Evolutionary conservation across 2,329 filamentous ascomycete species (phyloP).

Genomic region (Colletotrichum orbiculare): DNA sequence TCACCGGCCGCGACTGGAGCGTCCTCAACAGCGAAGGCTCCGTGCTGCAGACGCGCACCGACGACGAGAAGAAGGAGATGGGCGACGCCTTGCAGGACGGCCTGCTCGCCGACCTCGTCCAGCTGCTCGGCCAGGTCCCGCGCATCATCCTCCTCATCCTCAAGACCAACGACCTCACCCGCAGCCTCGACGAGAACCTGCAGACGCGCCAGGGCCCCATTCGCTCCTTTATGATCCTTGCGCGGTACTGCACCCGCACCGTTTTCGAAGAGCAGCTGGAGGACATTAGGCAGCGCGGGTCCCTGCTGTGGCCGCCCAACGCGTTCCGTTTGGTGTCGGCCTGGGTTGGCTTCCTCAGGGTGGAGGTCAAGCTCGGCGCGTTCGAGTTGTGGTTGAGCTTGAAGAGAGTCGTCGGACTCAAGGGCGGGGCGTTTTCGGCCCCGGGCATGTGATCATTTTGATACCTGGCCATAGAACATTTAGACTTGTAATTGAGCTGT

Average conservation of each 20-base stretch:
- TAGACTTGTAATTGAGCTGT: constrained; percentile 21
- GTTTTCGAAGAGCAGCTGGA: constrained; percentile 75
- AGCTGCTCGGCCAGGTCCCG: constrained; percentile 88
- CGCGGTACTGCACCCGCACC: constrained; percentile 74
- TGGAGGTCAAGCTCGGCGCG: constrained; percentile 70
- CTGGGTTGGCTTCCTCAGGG: constrained; percentile 67
- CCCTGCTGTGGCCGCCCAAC: constrained; percentile 69
- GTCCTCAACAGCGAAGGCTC: constrained; percentile 64
- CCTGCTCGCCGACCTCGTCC: constrained; percentile 87
- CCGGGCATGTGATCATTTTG: constrained; percentile 29
- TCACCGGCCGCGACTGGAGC: constrained; percentile 91
- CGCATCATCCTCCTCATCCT: constrained; percentile 93
- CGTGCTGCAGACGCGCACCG: constrained; percentile 69
- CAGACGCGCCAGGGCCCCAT: constrained; percentile 77
- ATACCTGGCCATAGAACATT: constrained; percentile 28
- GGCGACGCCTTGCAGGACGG: constrained; percentile 86
- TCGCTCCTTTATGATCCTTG: constrained; percentile 74
- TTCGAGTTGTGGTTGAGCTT: constrained; percentile 71
- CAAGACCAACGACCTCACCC: constrained; percentile 97
- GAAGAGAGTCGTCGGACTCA: constrained; percentile 58
- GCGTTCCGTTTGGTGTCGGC: constrained; percentile 64
- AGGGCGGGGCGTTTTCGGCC: constrained; percentile 33
- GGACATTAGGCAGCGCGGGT: constrained; percentile 62
- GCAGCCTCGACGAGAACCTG: constrained; percentile 90
- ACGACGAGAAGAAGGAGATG: constrained; percentile 87